Evolutionary conservation across 2,329 filamentous ascomycete species (phyloP).

Genomic region (Fusarium caatingaense): DNA sequence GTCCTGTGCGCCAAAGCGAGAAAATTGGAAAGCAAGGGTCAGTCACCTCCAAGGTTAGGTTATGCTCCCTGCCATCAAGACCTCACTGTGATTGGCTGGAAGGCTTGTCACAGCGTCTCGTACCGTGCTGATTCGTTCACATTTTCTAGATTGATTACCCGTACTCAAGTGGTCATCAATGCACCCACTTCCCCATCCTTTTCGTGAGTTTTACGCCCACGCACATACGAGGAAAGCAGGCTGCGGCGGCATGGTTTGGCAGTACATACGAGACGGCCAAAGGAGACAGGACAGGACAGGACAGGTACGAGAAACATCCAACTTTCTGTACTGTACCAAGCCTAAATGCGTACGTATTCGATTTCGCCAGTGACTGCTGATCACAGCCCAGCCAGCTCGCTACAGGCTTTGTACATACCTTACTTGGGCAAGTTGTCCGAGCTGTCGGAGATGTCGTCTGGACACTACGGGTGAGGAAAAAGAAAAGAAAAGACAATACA

Average conservation of each 20-base stretch:
- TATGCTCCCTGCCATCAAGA: constrained; percentile 20
- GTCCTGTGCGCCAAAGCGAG: constrained; percentile 17
- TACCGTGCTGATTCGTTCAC: constrained; percentile 29
- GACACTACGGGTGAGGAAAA: background rate
- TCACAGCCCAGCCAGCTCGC: constrained; percentile 30
- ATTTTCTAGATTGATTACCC: constrained; percentile 31
- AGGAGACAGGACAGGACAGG: constrained; percentile 16
- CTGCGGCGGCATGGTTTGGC: constrained; percentile 41
- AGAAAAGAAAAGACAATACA: constrained; percentile 1
- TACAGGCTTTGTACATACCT: constrained; percentile 7
- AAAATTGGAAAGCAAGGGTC: constrained; percentile 33
- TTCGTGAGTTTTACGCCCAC: constrained; percentile 30
- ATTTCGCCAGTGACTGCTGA: constrained; percentile 37
- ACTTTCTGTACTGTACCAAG: constrained; percentile 26
- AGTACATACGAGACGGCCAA: constrained; percentile 39
- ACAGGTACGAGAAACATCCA: constrained; percentile 34
- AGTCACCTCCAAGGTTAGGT: constrained; percentile 21
- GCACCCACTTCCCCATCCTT: constrained; percentile 35
- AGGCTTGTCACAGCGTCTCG: constrained; percentile 6
- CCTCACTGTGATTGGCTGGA: constrained; percentile 36
- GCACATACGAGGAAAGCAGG: constrained; percentile 42
- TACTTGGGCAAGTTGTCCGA: constrained; percentile 12
- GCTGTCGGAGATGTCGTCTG: constrained; percentile 26
- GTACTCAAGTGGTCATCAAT: constrained; percentile 37
- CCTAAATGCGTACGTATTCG: constrained; percentile 32